Base-by-base conservation (phyloP, 1,284 basidiomycete genomes). In the Boletellus deceptivus region DNA sequence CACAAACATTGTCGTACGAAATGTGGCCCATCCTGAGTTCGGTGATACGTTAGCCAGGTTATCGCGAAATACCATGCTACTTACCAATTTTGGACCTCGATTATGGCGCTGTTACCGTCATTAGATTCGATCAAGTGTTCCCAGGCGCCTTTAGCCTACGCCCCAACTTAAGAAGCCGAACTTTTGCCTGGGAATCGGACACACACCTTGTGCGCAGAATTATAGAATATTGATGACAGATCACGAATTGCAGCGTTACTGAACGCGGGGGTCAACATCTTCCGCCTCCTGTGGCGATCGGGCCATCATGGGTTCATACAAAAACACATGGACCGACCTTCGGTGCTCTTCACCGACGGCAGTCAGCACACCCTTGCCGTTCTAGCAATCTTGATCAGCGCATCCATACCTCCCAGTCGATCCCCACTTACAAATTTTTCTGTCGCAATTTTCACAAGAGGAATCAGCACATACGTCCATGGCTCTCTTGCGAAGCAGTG, bases 401-500 rank as follows among this genome's bases (percentile, higher is more conserved):
- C 11, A 5, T 33, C 31, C 25, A 9, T 6, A 14, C 31, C 31
- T 33, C 31, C 14, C 31, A 13, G 13, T 16, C 31, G 10, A 34
- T 17, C 1, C 27, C 3, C 45, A 75, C 61, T 52, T 17, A 62
- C 63, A 3, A 48, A 0, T 2, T 13, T 40, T 33, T 58, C 61
- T 10, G 51, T 50, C 2, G 22, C 47, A 4, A 49, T 18, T 38
- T 48, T 29, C 14, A 7, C 25, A 4, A 42, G 31, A 8, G 55
- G 55, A 0, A 56, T 43, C 13, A 35, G 14, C 13, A 50, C 14
- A 17, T 62, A 65, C 16, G 54, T 55, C 55, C 70, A 74, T 0
- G 79, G 75, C 46, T 82, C 80, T 49, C 68, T 71, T 0, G 71
- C 68, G 54, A 76, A 79, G 49, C 81, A 75, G 53, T 83, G 78